Base-by-base conservation (phyloP, 805 yeast species). In the Zygosaccharomyces lentus region DNA sequence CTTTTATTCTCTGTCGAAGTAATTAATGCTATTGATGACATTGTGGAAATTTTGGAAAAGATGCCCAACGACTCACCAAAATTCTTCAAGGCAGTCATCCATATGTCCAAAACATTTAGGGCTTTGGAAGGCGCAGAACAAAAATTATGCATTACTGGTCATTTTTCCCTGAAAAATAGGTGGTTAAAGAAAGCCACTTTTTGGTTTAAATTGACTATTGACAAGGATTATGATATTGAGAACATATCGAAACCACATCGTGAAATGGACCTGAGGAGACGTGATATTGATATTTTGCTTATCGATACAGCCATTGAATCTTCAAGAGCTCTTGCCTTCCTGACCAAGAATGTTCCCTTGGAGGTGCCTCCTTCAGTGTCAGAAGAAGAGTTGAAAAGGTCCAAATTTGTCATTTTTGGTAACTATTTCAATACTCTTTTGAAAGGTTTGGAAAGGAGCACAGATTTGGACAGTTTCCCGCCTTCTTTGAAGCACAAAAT, bases 301-400 rank as follows among this genome's bases (percentile, higher is more conserved):
- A 64, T 80, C 39, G 87, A 81, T 59, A 70, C 82, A n/a, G 80
- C 84, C 0, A 71, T 76, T 6, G 90, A 84, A 57, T 72, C 83
- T 36, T 77, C 86, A 0, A 73, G 73, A 51, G 78, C 82, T 16
- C 62, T 85, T 44, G 74, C 83, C 2, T 59, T 74, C 17, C 70
- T 81, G 16, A 70, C 86, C 19, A 75, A 75, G 23, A 71, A 74
- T n/a, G 61, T 82, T 26, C 74, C 82, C 3, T 61, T 82, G 35
- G 90, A 81, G 46, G 72, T 76, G 21, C 82, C 77, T 29, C 82
- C 71, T 47, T 81, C 78, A 24, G 69, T 73, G 9, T 71, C 73
- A 42, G 81, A 76, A 44, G 70, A 68, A 15, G 86, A 81, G 52
- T 56, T 78, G 27, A 69, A 68, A 34, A 75, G 77, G 50, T 75